phyloP scores from a whole-genome alignment of 371 early-diverging fungal species.

The Mortierella sp. region DNA sequence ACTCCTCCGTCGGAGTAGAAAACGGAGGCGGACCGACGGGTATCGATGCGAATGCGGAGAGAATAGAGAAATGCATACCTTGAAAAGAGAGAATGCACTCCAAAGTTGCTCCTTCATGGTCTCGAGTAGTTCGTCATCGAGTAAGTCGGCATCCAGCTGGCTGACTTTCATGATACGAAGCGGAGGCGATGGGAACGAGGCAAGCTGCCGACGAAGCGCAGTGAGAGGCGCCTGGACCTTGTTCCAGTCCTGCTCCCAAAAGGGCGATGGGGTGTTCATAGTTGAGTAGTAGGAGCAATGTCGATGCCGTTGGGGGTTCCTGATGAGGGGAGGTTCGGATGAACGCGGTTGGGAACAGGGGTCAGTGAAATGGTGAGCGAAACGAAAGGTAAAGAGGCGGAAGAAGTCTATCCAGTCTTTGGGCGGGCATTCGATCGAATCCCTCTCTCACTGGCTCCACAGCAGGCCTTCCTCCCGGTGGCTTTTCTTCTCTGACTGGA shows the following conservation, averaged over 20 bases:
- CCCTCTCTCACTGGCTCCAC: background rate
- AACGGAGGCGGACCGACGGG: background rate
- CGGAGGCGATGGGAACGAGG: slow-evolving; percentile 63
- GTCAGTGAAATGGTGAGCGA: background rate
- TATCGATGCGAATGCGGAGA: slow-evolving; percentile 6
- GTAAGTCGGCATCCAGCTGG: slow-evolving; percentile 88
- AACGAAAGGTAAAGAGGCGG: background rate
- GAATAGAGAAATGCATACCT: slow-evolving; percentile 50
- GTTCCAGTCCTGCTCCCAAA: slow-evolving; percentile 68
- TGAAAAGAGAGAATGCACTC: slow-evolving; percentile 69
- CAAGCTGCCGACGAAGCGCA: slow-evolving; percentile 64
- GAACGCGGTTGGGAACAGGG: background rate
- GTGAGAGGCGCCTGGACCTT: slow-evolving; percentile 63
- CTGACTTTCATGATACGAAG: slow-evolving; percentile 82
- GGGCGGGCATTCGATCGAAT: no score
- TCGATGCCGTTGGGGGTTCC: background rate
- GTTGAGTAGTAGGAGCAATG: slow-evolving; percentile 28
- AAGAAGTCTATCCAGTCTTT: no score
- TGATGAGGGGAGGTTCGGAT: background rate
- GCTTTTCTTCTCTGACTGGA: background rate
- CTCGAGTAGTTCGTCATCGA: slow-evolving; percentile 80
- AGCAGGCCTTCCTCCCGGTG: background rate
- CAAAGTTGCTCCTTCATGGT: slow-evolving; percentile 83
- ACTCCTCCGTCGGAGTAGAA: background rate
- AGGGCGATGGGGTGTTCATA: slow-evolving; percentile 57